A percentile compares a stretch with the other conserved stretches of the same genome.
These are phyloP conservation scores for Candida ulmi DNA, from an alignment of 805 yeast species.

Conservation along the genomic window DNA sequence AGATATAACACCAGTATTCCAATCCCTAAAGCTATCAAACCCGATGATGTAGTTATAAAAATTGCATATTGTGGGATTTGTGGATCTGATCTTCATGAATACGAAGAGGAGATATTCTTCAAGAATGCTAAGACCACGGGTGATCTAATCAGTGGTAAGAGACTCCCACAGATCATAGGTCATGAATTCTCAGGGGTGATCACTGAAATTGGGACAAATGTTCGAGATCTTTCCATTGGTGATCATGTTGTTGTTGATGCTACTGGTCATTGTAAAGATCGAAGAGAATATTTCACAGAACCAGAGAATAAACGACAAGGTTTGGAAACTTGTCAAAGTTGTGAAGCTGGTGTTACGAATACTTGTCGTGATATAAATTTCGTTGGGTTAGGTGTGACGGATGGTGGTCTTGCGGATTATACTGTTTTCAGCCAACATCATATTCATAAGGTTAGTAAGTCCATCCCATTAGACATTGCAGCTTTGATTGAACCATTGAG, in stretches of 20 bases:
- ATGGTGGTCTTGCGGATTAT: constrained; percentile 43
- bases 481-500: constrained; percentile 55
- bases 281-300: constrained; percentile 24
- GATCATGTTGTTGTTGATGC: constrained; percentile 53
- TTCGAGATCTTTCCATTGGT: constrained; percentile 43
- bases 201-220: constrained; percentile 45
- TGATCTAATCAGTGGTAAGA: constrained; percentile 25
- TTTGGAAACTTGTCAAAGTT: constrained; percentile 34
- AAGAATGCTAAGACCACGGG: constrained; percentile 36
- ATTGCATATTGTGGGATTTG: no score
- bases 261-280: constrained; percentile 39
- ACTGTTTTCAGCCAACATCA: constrained; percentile 34
- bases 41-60: no score
- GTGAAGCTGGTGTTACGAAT: constrained; percentile 38
- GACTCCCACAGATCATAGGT: constrained; percentile 54
- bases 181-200: constrained; percentile 60
- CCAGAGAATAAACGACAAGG: constrained; percentile 19
- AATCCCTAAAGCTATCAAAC: no score
- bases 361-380: constrained; percentile 39
- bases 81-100: constrained; percentile 61
- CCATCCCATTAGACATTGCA: constrained; percentile 45
- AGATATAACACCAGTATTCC: no score
- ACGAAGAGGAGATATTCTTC: constrained; percentile 48
- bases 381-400: constrained; percentile 43
- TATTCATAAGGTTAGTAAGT: constrained; percentile 33